phyloP scores from a whole-genome alignment of 1,284 basidiomycete genomes.

The Inonotus obliquus region DNA sequence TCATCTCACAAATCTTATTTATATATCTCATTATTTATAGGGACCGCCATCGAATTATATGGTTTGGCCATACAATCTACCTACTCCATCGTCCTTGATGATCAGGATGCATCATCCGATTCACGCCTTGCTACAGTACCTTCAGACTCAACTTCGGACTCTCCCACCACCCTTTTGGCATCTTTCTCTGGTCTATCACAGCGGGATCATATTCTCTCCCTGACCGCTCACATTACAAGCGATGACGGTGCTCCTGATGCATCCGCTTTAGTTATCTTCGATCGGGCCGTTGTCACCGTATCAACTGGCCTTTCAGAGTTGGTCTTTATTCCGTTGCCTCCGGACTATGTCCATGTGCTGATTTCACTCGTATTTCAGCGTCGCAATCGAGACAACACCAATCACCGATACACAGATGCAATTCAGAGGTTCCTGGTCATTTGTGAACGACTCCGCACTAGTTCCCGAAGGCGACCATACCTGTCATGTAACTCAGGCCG shows the following conservation, averaged over 20 bases:
- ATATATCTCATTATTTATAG: conserved; percentile 18
- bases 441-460: conserved; percentile 28
- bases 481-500: conserved; percentile 14
- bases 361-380: conserved; percentile 29
- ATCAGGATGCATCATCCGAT: conserved; percentile 13
- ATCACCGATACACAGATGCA: conserved; percentile 39
- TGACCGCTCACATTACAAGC: conserved; percentile 27
- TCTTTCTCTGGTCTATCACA: conserved; percentile 28
- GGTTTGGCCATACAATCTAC: conserved; percentile 27
- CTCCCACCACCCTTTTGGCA: conserved; percentile 26
- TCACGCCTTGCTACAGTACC: background rate
- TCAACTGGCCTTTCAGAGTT: conserved; percentile 14
- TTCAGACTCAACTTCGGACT: conserved; percentile 12
- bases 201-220: conserved; percentile 26
- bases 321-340: conserved; percentile 7
- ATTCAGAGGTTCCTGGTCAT: conserved; percentile 48
- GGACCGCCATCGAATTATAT: conserved; percentile 52
- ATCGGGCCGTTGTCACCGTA: conserved; percentile 25
- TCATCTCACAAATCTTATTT: background rate
- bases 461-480: conserved; percentile 15
- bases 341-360: conserved; percentile 5
- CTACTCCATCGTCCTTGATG: conserved; percentile 19
- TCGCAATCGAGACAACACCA: conserved; percentile 30
- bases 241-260: conserved; percentile 10
- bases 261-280: conserved; percentile 22